phyloP scores from a whole-genome alignment of 495 filamentous ascomycete genomes.

The Ascodesmis nigricans region DNA sequence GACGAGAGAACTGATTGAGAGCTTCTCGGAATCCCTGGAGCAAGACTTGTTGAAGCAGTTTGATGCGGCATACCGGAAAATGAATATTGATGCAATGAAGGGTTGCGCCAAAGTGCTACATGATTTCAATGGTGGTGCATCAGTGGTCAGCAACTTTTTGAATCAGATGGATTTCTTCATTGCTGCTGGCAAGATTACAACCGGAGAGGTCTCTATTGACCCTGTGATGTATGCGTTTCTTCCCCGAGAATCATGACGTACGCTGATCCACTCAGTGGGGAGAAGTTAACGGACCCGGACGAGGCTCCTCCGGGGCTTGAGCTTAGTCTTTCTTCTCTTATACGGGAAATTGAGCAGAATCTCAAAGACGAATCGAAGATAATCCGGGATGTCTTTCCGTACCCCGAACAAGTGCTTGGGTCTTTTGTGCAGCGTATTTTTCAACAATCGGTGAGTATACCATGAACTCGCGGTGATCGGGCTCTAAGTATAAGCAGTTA shows the following conservation, averaged over 20 bases:
- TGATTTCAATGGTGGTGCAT: conserved; percentile 88
- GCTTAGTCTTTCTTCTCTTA: conserved; percentile 67
- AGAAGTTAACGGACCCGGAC: conserved; percentile 82
- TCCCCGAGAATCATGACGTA: not conserved
- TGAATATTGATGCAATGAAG: conserved; percentile 86
- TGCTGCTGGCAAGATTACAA: conserved; percentile 71
- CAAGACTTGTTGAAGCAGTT: conserved; percentile 91
- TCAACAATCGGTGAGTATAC: conserved; percentile 45
- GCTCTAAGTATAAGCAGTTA: too few relatives aligned
- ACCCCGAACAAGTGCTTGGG: conserved; percentile 75
- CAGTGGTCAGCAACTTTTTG: conserved; percentile 84
- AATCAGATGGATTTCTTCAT: conserved; percentile 99
- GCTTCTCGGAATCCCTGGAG: conserved; percentile 86
- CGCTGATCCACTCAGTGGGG: conserved; percentile 30
- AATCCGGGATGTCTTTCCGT: conserved; percentile 87
- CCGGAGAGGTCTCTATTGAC: conserved; percentile 18
- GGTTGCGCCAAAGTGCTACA: conserved; percentile 70
- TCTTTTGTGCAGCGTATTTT: conserved; percentile 90
- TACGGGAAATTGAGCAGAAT: conserved; percentile 88
- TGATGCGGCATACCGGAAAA: conserved; percentile 80
- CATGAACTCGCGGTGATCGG: too few relatives aligned
- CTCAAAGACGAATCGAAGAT: conserved; percentile 92
- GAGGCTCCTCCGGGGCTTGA: conserved; percentile 77
- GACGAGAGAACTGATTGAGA: conserved; percentile 80
- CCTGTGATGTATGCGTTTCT: conserved; percentile 10